Percentiles rank a stretch among this genome's conserved stretches.
phyloP scores from a whole-genome alignment of 257 asterid genomes.

The Paraleonurus japonicus region DNA sequence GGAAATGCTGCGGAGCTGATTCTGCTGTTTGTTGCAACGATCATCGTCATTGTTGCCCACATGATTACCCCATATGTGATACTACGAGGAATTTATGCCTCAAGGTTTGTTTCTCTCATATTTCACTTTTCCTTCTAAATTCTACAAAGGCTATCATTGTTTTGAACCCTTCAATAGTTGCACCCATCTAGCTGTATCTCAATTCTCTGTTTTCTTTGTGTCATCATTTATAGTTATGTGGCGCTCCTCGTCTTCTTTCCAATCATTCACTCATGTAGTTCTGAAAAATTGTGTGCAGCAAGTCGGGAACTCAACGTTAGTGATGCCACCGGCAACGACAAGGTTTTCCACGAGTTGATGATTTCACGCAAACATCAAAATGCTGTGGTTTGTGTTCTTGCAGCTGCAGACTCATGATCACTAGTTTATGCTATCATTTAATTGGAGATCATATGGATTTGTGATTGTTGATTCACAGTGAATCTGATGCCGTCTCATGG shows the following conservation, averaged over 20 bases:
- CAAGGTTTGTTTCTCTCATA: constrained; percentile 46
- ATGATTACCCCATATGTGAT: constrained; percentile 78
- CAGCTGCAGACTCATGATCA: constrained; percentile 1
- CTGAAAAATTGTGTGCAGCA: constrained; percentile 42
- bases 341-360: constrained; percentile 35
- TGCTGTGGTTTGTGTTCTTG: background rate
- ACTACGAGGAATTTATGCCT: constrained; percentile 51
- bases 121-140: background rate
- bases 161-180: no score
- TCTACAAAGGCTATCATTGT: background rate
- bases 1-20: constrained; percentile 75
- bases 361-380: background rate
- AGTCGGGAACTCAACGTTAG: constrained; percentile 53
- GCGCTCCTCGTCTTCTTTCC: no score
- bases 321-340: constrained; percentile 34
- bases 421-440: constrained; percentile 10
- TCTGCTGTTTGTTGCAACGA: constrained; percentile 86
- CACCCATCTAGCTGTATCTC: background rate
- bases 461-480: background rate
- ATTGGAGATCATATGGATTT: background rate
- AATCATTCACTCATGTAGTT: background rate
- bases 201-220: background rate
- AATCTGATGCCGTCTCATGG: background rate
- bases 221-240: background rate
- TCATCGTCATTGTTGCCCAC: constrained; percentile 66